Conservation (phyloP, 2,329 filamentous ascomycete genomes). For the Calonectria hawksworthii region DNA sequence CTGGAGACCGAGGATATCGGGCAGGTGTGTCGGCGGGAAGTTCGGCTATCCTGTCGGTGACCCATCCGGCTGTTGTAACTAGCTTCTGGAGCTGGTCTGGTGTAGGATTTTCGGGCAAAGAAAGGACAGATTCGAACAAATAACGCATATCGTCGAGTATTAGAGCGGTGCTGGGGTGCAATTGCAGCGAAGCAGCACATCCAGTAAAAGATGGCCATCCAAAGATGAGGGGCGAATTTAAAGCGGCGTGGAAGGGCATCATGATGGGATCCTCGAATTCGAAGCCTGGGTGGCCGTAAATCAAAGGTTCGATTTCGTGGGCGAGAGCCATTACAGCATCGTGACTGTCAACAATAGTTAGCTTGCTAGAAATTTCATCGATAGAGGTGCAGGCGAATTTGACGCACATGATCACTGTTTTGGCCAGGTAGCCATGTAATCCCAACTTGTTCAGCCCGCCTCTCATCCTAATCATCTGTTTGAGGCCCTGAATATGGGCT, state of each 20-base stretch:
- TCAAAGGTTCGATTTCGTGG: slow-evolving; percentile 59
- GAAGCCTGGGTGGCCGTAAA: slow-evolving; percentile 58
- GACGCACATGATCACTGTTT: slow-evolving; percentile 63
- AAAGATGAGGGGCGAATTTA: slow-evolving; percentile 64
- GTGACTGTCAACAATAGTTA: slow-evolving; percentile 51
- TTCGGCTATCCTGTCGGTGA: slow-evolving; percentile 55
- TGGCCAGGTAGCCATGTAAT: slow-evolving; percentile 61
- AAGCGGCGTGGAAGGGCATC: slow-evolving; percentile 57
- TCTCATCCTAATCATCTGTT: slow-evolving; percentile 62
- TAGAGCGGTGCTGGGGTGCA: slow-evolving; percentile 62
- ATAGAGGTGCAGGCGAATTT: neutral
- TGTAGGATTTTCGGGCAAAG: slow-evolving; percentile 53
- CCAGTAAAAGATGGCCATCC: slow-evolving; percentile 58
- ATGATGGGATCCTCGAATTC: slow-evolving; percentile 56
- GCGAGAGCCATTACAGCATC: slow-evolving; percentile 64
- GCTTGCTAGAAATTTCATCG: slow-evolving; percentile 15
- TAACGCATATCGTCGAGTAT: slow-evolving; percentile 67
- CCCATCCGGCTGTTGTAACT: slow-evolving; percentile 54
- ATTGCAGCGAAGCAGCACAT: slow-evolving; percentile 56
- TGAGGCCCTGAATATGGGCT: slow-evolving; percentile 62
- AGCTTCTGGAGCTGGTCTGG: slow-evolving; percentile 56
- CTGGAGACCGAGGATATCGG: slow-evolving; percentile 30
- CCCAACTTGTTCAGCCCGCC: slow-evolving; percentile 62
- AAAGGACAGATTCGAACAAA: slow-evolving; percentile 59
- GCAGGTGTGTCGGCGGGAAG: slow-evolving; percentile 48